A percentile compares a stretch with the other conserved stretches of the same genome.
These are phyloP conservation scores for Sphaceloma murrayae DNA, from an alignment of 2,329 filamentous ascomycete species.

Conservation along the genomic window DNA sequence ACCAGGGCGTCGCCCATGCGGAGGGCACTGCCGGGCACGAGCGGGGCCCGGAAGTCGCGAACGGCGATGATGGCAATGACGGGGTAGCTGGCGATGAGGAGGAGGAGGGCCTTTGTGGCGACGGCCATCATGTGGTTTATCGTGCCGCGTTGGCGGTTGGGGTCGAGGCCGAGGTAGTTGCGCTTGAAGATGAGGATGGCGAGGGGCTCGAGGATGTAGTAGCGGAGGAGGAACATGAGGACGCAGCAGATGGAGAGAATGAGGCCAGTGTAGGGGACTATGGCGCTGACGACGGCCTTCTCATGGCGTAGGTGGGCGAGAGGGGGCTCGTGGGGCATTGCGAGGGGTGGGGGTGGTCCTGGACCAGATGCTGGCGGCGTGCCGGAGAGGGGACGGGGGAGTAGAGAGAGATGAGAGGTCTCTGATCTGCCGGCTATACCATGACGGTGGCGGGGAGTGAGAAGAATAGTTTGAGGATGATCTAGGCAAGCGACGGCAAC, in stretches of 20 bases:
- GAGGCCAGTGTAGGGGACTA: constrained; percentile 23
- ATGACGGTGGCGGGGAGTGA: too few species aligned
- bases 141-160: constrained; percentile 33
- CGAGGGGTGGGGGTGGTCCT: not conserved
- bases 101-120: constrained; percentile 33
- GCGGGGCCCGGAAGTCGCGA: constrained; percentile 26
- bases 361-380: not conserved
- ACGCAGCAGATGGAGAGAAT: constrained; percentile 22
- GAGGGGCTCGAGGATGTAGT: constrained; percentile 32
- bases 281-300: constrained; percentile 21
- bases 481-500: too few species aligned
- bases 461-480: too few species aligned
- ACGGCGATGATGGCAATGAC: constrained; percentile 34
- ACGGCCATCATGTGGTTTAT: constrained; percentile 41
- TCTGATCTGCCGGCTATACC: too few species aligned
- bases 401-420: too few species aligned
- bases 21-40: constrained; percentile 25
- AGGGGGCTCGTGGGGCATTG: too few species aligned
- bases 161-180: constrained; percentile 31
- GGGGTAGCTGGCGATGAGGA: constrained; percentile 35
- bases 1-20: constrained; percentile 36
- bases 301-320: too few species aligned
- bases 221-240: constrained; percentile 22
- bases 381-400: not conserved
- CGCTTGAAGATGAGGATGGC: constrained; percentile 27